Conservation (phyloP, 2,329 filamentous ascomycete genomes). For the Alternaria angustiovoidea region DNA sequence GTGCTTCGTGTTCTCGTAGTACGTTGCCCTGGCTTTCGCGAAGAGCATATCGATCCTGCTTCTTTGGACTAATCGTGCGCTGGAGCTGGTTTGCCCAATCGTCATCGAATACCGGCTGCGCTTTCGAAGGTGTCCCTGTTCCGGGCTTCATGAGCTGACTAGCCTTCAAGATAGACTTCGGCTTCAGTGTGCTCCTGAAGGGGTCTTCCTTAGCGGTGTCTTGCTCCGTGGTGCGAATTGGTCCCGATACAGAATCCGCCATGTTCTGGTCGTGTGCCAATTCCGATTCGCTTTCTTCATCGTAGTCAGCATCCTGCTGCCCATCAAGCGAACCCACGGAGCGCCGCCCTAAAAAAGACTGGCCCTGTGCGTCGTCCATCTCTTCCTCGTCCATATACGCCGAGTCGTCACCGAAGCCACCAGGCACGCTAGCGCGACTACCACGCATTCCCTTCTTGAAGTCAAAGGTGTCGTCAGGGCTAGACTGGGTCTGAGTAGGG, state of each 20-base stretch:
- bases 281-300: constrained; percentile 74
- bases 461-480: constrained; percentile 63
- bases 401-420: constrained; percentile 76
- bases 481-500: constrained; percentile 52
- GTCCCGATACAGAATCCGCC: constrained; percentile 78
- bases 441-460: constrained; percentile 62
- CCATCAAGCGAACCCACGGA: constrained; percentile 78
- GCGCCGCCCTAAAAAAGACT: constrained; percentile 94
- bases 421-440: constrained; percentile 68
- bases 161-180: constrained; percentile 60
- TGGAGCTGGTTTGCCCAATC: constrained; percentile 95
- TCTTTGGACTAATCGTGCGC: constrained; percentile 91
- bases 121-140: constrained; percentile 63
- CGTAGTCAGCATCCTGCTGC: constrained; percentile 68
- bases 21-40: constrained; percentile 69
- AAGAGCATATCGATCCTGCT: constrained; percentile 82
- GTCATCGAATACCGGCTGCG: constrained; percentile 68
- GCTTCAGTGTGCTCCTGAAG: constrained; percentile 48
- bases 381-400: constrained; percentile 64
- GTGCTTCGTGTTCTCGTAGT: constrained; percentile 58
- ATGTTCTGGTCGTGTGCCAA: constrained; percentile 74
- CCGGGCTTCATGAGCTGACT: constrained; percentile 41
- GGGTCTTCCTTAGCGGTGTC: constrained; percentile 49
- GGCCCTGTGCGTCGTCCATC: constrained; percentile 55
- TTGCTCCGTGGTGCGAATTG: constrained; percentile 80